Conservation (phyloP, 805 yeast genomes). For the Saturnispora silvae region DNA sequence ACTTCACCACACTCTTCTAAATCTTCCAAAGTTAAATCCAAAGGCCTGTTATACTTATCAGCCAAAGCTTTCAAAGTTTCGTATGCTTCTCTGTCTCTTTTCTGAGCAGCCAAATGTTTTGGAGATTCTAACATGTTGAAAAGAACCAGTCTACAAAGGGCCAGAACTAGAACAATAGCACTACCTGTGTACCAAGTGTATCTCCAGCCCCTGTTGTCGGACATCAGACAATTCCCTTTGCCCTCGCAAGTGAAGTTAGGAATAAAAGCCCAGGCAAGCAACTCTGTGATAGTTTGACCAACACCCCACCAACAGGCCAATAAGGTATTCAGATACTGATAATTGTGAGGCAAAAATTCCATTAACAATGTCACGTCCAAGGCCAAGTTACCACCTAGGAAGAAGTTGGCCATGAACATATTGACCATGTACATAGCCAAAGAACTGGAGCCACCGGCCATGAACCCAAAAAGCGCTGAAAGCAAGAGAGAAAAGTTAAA, state of each 20-base stretch:
- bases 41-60: constrained; percentile 30
- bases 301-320: constrained; percentile 56
- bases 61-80: constrained; percentile 36
- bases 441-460: constrained; percentile 41
- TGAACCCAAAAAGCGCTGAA: constrained; percentile 40
- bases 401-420: constrained; percentile 33
- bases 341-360: constrained; percentile 40
- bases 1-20: constrained; percentile 35
- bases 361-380: constrained; percentile 43
- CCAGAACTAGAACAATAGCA: constrained; percentile 39
- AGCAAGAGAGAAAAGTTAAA: constrained; percentile 40
- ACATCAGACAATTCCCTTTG: constrained; percentile 33
- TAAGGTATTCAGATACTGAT: constrained; percentile 42
- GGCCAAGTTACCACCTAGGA: constrained; percentile 49
- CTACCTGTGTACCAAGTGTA: constrained; percentile 46
- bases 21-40: constrained; percentile 36
- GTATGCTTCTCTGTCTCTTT: constrained; percentile 41
- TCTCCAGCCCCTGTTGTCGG: constrained; percentile 51
- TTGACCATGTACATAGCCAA: constrained; percentile 42
- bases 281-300: constrained; percentile 44
- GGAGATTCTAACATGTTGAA: constrained; percentile 45
- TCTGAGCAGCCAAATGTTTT: constrained; percentile 37
- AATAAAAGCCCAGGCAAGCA: constrained; percentile 47
- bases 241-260: constrained; percentile 38
- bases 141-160: constrained; percentile 36